A percentile compares a stretch with the other conserved stretches of the same genome.
Conservation (phyloP, 345 rosid genomes). For the Eucalyptus polybractea region DNA sequence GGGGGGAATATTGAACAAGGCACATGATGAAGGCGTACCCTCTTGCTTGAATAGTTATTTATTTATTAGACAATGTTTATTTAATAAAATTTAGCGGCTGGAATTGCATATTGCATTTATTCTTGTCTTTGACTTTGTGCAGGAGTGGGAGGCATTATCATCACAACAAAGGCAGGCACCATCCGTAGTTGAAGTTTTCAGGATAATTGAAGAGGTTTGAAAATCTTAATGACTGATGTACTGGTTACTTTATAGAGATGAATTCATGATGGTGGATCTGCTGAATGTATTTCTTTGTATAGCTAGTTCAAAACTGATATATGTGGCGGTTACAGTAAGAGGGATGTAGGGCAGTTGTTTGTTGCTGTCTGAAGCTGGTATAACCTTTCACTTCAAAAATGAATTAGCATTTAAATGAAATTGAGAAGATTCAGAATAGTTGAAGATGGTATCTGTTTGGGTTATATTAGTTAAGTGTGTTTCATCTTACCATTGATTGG, state of each 20-base stretch:
- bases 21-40: neutral
- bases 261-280: neutral
- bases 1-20: neutral
- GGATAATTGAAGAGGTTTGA: constrained; percentile 93
- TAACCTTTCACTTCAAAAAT: neutral
- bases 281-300: neutral
- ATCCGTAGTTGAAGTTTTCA: constrained; percentile 86
- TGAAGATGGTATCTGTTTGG: neutral
- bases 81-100: neutral
- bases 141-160: constrained; percentile 98
- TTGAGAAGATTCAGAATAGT: neutral
- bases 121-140: constrained; percentile 5
- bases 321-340: neutral
- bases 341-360: neutral
- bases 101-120: neutral
- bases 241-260: neutral
- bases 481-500: neutral
- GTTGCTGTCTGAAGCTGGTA: neutral
- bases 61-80: neutral
- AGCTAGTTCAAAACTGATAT: neutral
- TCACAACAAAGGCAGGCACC: constrained; percentile 79
- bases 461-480: neutral
- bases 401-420: neutral
- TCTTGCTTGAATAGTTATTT: neutral
- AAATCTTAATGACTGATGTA: neutral